A percentile compares a stretch with the other conserved stretches of the same genome.
Evolutionary conservation across 2,329 filamentous ascomycete species (phyloP).

Genomic region (Ophiostoma perfectum): DNA sequence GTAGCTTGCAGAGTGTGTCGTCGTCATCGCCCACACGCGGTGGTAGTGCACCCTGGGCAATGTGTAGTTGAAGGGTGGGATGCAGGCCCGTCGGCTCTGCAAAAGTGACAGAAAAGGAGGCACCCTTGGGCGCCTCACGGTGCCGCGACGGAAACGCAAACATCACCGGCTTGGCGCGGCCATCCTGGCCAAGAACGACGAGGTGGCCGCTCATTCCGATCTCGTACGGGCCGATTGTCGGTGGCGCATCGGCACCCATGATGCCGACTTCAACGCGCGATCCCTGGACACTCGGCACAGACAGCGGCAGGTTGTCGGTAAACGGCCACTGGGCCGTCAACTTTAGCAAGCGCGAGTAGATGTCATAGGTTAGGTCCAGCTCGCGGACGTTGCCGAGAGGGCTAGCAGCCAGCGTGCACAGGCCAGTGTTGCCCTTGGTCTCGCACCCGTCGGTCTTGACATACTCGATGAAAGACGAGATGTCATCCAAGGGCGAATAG

Average conservation of each 20-base stretch:
- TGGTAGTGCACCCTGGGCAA: constrained; percentile 47
- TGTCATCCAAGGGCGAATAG: constrained; percentile 57
- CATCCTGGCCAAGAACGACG: constrained; percentile 69
- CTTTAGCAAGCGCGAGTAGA: constrained; percentile 58
- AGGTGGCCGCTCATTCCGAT: constrained; percentile 73
- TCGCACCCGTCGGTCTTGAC: constrained; percentile 49
- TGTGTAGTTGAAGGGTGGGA: constrained; percentile 65
- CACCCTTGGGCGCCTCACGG: constrained; percentile 45
- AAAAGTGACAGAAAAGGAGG: constrained; percentile 60
- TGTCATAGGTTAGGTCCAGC: constrained; percentile 73
- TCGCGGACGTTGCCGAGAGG: constrained; percentile 50
- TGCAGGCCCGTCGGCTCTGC: constrained; percentile 73
- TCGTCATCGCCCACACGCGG: constrained; percentile 34
- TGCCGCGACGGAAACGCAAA: constrained; percentile 84
- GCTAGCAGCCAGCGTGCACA: constrained; percentile 47
- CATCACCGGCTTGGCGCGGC: constrained; percentile 65
- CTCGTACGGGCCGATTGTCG: constrained; percentile 61
- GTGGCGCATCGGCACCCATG: constrained; percentile 58
- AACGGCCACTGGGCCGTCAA: constrained; percentile 61
- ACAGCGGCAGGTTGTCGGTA: constrained; percentile 36
- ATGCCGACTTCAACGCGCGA: constrained; percentile 76
- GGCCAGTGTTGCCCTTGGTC: constrained; percentile 32
- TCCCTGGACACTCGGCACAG: constrained; percentile 37
- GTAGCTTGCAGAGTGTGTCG: constrained; percentile 54
- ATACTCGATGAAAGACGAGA: constrained; percentile 51